Percentiles rank a stretch among this genome's conserved stretches.
These are phyloP conservation scores for Alternaria solani DNA, from an alignment of 2,329 filamentous ascomycete genomes.

Conservation along the genomic window DNA sequence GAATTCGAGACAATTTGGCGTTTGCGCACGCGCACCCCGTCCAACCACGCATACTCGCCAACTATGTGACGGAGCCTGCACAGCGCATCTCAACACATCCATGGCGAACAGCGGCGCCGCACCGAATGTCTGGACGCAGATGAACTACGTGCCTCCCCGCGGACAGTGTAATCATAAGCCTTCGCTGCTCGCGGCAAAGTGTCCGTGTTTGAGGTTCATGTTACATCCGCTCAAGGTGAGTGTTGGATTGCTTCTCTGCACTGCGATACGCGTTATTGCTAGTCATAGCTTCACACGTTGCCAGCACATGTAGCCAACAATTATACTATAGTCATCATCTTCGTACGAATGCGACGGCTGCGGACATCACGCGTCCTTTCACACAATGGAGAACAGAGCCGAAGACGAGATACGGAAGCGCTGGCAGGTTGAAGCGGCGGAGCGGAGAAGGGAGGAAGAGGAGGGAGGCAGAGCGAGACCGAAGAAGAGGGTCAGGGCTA, in stretches of 20 bases:
- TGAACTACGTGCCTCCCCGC: slow-evolving; percentile 61
- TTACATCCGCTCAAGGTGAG: slow-evolving; percentile 63
- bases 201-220: slow-evolving; percentile 65
- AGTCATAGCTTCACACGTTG: no score
- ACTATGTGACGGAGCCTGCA: slow-evolving; percentile 4
- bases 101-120: slow-evolving; percentile 21
- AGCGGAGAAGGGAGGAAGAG: slow-evolving; percentile 27
- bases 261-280: not conserved
- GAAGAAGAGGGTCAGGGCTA: slow-evolving; percentile 40
- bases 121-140: slow-evolving; percentile 59
- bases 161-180: slow-evolving; percentile 61
- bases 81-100: not conserved
- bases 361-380: slow-evolving; percentile 63
- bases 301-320: not conserved
- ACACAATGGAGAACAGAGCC: slow-evolving; percentile 60
- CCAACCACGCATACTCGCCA: not conserved
- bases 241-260: not conserved
- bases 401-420: slow-evolving; percentile 59
- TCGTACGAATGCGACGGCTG: slow-evolving; percentile 66
- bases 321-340: slow-evolving; percentile 50
- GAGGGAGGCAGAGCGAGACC: slow-evolving; percentile 23
- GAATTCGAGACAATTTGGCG: slow-evolving; percentile 32
- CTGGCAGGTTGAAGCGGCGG: slow-evolving; percentile 54
- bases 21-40: slow-evolving; percentile 1
- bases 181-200: slow-evolving; percentile 56